Conservation (phyloP, 495 filamentous ascomycete genomes). For the Hypoxylon rickii region DNA sequence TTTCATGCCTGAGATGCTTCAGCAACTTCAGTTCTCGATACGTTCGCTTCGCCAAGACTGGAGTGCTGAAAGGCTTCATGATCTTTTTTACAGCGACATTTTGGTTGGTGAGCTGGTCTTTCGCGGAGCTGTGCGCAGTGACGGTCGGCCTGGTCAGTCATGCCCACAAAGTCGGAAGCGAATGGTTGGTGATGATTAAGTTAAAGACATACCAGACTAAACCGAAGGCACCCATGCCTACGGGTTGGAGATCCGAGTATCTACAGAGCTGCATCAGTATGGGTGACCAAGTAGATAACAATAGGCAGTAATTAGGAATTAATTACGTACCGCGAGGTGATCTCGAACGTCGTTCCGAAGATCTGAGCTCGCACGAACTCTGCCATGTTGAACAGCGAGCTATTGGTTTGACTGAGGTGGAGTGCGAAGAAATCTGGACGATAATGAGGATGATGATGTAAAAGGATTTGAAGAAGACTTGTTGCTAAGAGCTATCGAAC, state of each 20-base stretch:
- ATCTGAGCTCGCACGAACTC: constrained; percentile 99
- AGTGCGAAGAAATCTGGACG: not conserved
- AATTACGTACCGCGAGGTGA: constrained; percentile 84
- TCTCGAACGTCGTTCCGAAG: constrained; percentile 99
- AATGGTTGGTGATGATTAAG: not conserved
- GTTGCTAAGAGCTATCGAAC: not conserved
- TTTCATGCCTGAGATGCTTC: constrained; percentile 96
- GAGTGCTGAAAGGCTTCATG: constrained; percentile 99
- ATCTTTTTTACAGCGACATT: constrained; percentile 99
- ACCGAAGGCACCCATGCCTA: constrained; percentile 98
- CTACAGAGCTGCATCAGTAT: constrained; percentile 51
- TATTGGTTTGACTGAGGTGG: constrained; percentile 10
- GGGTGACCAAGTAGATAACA: not conserved
- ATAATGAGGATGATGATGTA: constrained; percentile 2
- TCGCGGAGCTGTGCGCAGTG: constrained; percentile 74
- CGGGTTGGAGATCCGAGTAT: constrained; percentile 96
- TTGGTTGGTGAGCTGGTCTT: constrained; percentile 93
- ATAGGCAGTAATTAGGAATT: constrained; percentile 12
- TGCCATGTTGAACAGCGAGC: constrained; percentile 67
- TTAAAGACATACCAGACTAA: constrained; percentile 86
- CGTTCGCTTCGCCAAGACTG: constrained; percentile 93
- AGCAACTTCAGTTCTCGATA: constrained; percentile 97
- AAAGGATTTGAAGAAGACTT: constrained; percentile 1
- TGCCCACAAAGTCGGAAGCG: constrained; percentile 9
- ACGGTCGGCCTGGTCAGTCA: constrained; percentile 25